Evolutionary conservation across 192 early-diverging fungal genomes (phyloP), one percentile per base, ranked within the genome.

Genomic region (Bifiguratus adelaidae): DNA sequence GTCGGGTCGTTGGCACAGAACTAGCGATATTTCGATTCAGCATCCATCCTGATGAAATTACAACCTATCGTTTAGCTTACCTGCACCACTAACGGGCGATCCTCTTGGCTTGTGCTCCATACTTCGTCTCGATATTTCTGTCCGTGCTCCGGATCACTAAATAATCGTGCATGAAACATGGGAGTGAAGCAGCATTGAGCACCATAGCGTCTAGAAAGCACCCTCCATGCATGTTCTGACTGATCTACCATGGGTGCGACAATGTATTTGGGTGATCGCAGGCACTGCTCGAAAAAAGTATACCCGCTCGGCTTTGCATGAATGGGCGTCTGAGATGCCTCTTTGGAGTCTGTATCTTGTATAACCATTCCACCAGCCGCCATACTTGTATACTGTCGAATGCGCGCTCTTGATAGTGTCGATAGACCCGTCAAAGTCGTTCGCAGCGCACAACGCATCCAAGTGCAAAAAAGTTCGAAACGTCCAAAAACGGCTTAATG

Each of bases 201-300:
- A 32, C 72, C 77, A 57, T 97, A 89, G 4, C 87, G 81, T 34
- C 86, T 73, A 4, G 84, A 86, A 24, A 99, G 80, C 6, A 95
- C 74, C 27, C 96, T 72, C 94, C 94, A 99, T 2, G 96, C 86
- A 25, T 89, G 72, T 47, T 99, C 95, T 0, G 88, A 91, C 61
- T 95, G 90, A 55, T 95, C 93, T 7, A 97, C 95, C 95, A 97
- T 97, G 2, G 94, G 94, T 0, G 88, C 94, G 2, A 95, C 82
- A 25, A 97, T 70, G 56, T 78, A 65, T 47, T 78, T 76, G 11
- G 92, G 89, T 27, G 74, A 80, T 25, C 72, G 63, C 18, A 97
- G 70, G 6, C 71, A 60, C 35, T 76, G 65, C 34, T 55, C 55
- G 63, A 71, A 94, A 54, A 94, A 83, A 12, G 91, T 89, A 58